Evolutionary conservation across 768 basidiomycete genomes (phyloP).

Genomic region (Sistotremastrum niveocremeum): DNA sequence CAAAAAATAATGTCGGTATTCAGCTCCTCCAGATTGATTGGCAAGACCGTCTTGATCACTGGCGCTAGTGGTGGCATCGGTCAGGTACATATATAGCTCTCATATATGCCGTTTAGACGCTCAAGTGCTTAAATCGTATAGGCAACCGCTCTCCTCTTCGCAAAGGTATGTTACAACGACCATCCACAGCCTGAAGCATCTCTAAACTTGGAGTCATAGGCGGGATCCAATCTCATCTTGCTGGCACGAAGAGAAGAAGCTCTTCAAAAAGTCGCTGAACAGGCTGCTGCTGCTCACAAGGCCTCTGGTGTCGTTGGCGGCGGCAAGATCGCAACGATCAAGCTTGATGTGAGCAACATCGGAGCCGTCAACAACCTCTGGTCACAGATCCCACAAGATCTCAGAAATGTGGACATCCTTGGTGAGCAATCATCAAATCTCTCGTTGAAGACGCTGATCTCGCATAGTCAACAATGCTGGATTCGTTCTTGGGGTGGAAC

Average conservation of each 20-base stretch:
- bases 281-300: constrained; percentile 56
- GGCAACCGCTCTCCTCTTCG: constrained; percentile 83
- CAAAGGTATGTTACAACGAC: constrained; percentile 41
- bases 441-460: background rate
- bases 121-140: constrained; percentile 16
- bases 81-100: constrained; percentile 37
- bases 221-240: constrained; percentile 79
- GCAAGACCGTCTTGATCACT: constrained; percentile 79
- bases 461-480: constrained; percentile 65
- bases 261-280: constrained; percentile 54
- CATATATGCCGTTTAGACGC: no score
- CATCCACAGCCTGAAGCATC: background rate
- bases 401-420: constrained; percentile 69
- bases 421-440: constrained; percentile 32
- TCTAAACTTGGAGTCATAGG: constrained; percentile 26
- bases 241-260: constrained; percentile 67
- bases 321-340: constrained; percentile 61
- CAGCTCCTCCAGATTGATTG: constrained; percentile 64
- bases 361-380: constrained; percentile 53
- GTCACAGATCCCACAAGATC: constrained; percentile 55
- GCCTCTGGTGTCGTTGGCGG: constrained; percentile 59
- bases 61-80: constrained; percentile 88
- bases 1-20: constrained; percentile 53
- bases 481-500: constrained; percentile 78
- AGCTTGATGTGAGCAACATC: constrained; percentile 72